A percentile compares a stretch with the other conserved stretches of the same genome.
Evolutionary conservation across 1,284 basidiomycete species (phyloP).

Genomic region (Leccinum subspadiceum): DNA sequence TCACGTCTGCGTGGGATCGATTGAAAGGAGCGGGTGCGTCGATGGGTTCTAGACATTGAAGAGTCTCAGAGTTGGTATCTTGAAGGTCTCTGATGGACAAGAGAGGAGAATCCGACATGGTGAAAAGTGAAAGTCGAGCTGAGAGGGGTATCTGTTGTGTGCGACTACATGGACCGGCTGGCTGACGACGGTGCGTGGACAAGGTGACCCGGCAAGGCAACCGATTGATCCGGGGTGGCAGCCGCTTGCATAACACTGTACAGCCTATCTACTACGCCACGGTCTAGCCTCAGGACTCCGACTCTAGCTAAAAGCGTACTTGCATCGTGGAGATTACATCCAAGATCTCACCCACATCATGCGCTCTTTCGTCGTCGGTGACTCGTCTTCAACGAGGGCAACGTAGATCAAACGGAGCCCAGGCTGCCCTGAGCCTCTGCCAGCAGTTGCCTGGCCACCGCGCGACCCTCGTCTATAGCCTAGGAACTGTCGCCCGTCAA

Average conservation of each 20-base stretch:
- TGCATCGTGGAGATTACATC: background rate
- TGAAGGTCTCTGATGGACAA: conserved; percentile 2
- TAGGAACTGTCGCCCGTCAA: background rate
- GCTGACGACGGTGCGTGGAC: background rate
- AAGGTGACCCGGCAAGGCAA: conserved; percentile 4
- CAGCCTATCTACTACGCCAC: background rate
- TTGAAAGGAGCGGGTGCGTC: conserved; percentile 34
- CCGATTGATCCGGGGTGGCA: conserved; percentile 10
- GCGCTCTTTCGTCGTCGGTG: background rate
- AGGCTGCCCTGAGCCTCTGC: background rate
- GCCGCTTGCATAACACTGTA: background rate
- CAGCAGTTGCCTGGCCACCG: background rate
- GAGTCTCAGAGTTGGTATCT: conserved; percentile 1
- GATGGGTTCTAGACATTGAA: conserved; percentile 11
- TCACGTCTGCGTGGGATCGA: conserved; percentile 35
- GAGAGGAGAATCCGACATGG: conserved; percentile 18
- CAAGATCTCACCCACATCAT: background rate
- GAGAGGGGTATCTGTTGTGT: background rate
- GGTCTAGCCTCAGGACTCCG: background rate
- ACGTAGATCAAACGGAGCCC: background rate
- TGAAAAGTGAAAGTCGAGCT: background rate
- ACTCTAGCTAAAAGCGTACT: background rate
- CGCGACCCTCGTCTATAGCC: background rate
- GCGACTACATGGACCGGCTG: conserved; percentile 18
- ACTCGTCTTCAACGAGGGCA: background rate